These are phyloP conservation scores for Colletotrichum tofieldiae DNA, from an alignment of 2,329 filamentous ascomycete genomes.

Conservation along the genomic window DNA sequence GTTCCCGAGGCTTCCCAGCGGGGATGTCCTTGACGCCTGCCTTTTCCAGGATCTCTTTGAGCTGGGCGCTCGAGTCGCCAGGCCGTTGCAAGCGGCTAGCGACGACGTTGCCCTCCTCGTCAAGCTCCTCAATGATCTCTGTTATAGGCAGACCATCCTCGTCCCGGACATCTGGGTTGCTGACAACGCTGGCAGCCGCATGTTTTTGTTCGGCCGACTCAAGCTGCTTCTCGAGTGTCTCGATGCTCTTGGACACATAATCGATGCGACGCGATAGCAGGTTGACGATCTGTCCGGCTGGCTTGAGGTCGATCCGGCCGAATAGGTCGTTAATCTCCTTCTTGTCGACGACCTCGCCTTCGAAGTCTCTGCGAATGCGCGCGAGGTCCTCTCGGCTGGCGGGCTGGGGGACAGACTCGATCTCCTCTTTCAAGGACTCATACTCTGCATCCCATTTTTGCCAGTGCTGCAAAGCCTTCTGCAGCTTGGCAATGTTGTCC, in stretches of 20 bases:
- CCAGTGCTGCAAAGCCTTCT: slow-evolving; percentile 87
- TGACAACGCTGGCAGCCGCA: slow-evolving; percentile 72
- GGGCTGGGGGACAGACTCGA: slow-evolving; percentile 69
- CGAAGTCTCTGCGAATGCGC: slow-evolving; percentile 71
- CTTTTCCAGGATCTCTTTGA: slow-evolving; percentile 82
- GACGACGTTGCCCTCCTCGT: slow-evolving; percentile 90
- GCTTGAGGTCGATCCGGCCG: slow-evolving; percentile 62
- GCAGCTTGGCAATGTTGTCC: slow-evolving; percentile 80
- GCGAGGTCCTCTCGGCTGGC: slow-evolving; percentile 69
- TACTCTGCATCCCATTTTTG: slow-evolving; percentile 93
- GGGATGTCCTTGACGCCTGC: slow-evolving; percentile 75
- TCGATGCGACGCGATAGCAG: slow-evolving; percentile 84
- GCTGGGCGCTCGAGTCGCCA: slow-evolving; percentile 75
- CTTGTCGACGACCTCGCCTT: slow-evolving; percentile 74
- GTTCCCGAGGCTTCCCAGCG: slow-evolving; percentile 37
- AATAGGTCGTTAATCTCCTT: slow-evolving; percentile 69
- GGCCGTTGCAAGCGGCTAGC: slow-evolving; percentile 78
- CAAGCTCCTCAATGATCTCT: slow-evolving; percentile 93
- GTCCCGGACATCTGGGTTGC: slow-evolving; percentile 73
- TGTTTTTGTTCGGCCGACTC: slow-evolving; percentile 79
- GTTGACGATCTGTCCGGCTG: slow-evolving; percentile 75
- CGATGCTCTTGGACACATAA: slow-evolving; percentile 88
- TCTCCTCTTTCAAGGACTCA: slow-evolving; percentile 87
- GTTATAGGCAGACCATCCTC: slow-evolving; percentile 84
- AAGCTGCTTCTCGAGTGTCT: slow-evolving; percentile 81